These are phyloP conservation scores for Phytophthora melonis DNA, from an alignment of 352 stramenopile genomes.

Conservation along the genomic window DNA sequence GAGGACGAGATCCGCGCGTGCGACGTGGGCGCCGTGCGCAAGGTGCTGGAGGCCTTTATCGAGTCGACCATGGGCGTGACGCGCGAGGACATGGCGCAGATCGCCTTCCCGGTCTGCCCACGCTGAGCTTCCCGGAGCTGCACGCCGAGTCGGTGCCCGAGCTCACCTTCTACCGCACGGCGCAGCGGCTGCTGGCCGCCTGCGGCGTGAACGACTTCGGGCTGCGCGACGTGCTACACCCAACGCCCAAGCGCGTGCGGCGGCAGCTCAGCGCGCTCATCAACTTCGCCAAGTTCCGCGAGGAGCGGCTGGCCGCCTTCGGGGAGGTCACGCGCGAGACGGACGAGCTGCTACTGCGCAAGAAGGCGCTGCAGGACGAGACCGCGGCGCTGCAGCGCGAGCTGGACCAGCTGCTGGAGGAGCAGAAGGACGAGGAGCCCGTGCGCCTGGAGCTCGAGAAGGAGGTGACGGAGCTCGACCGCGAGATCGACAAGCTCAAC, in stretches of 20 bases:
- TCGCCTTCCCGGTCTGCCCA: constrained; percentile 86
- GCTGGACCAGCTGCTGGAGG: constrained; percentile 64
- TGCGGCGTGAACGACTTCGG: constrained; percentile 96
- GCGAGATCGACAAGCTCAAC: constrained; percentile 92
- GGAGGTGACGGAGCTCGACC: constrained; percentile 88
- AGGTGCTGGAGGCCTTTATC: constrained; percentile 92
- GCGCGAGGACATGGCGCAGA: constrained; percentile 93
- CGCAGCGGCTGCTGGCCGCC: constrained; percentile 90
- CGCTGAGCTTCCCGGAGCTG: constrained; percentile 91
- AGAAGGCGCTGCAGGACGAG: constrained; percentile 66
- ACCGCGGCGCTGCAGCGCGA: constrained; percentile 68
- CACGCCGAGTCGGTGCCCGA: constrained; percentile 95
- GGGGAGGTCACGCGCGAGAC: constrained; percentile 82
- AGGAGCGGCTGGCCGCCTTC: constrained; percentile 93
- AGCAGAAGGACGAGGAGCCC: constrained; percentile 65
- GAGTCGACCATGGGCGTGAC: constrained; percentile 91
- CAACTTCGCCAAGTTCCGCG: constrained; percentile 97
- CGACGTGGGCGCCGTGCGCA: constrained; percentile 75
- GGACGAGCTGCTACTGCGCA: constrained; percentile 58
- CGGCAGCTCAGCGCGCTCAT: constrained; percentile 96
- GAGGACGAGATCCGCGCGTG: constrained; percentile 91
- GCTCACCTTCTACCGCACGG: constrained; percentile 93
- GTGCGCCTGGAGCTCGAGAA: constrained; percentile 69
- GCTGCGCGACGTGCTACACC: constrained; percentile 92
- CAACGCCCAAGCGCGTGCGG: constrained; percentile 91